Percentiles rank a stretch among this genome's conserved stretches.
These are phyloP conservation scores for Sinapis alba DNA, from an alignment of 441 rosid genomes.

Conservation along the genomic window DNA sequence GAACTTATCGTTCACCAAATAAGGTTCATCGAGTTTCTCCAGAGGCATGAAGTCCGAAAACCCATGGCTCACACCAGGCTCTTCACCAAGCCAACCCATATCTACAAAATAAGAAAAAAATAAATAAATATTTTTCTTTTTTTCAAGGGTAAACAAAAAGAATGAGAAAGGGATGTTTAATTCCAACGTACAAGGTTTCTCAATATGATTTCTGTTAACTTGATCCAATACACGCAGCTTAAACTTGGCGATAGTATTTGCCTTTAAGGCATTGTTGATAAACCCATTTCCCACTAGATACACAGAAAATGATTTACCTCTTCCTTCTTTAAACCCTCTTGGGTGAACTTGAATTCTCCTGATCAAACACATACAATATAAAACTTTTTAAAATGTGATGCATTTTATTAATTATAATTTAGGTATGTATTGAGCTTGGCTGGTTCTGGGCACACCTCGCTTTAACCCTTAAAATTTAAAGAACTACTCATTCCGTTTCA, in stretches of 20 bases:
- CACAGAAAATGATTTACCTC: constrained; percentile 21
- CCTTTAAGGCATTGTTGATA: not conserved
- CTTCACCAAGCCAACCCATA: constrained; percentile 6
- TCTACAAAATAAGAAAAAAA: not conserved
- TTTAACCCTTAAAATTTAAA: too few species aligned
- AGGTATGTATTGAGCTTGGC: too few species aligned
- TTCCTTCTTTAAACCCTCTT: not conserved
- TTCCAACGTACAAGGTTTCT: not conserved
- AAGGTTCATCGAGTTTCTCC: constrained; percentile 1
- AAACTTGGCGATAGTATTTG: constrained; percentile 5
- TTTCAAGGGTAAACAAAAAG: not conserved
- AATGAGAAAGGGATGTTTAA: not conserved
- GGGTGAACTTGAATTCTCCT: constrained; percentile 30
- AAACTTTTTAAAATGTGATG: too few species aligned
- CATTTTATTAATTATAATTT: not conserved
- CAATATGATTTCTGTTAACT: not conserved
- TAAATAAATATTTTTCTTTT: not conserved
- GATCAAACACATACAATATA: not conserved
- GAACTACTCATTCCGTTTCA: too few species aligned
- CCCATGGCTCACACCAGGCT: not conserved
- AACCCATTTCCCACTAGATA: constrained; percentile 7
- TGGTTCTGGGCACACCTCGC: too few species aligned
- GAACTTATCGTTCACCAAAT: constrained; percentile 11
- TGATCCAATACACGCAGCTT: constrained; percentile 27
- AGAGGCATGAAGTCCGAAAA: constrained; percentile 20